These are phyloP conservation scores for Musa itinerans DNA, from an alignment of 176 grass and related monocot species.

Conservation along the genomic window DNA sequence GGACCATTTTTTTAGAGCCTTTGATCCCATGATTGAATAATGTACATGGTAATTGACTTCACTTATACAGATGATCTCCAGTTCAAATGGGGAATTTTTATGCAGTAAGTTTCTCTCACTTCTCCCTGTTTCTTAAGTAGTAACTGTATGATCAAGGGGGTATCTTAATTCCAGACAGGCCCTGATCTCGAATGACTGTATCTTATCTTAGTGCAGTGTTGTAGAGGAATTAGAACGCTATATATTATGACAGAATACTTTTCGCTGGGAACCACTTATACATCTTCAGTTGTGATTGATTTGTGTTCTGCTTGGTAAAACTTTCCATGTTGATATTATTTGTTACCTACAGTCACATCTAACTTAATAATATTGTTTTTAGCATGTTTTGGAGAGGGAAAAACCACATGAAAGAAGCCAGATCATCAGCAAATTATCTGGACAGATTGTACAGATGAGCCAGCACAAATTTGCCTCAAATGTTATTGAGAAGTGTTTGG, in stretches of 20 bases:
- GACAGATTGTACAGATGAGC: constrained; percentile 82
- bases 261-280: background rate
- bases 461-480: constrained; percentile 96
- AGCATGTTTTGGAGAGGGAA: constrained; percentile 94
- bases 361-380: constrained; percentile 9
- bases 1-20: no score
- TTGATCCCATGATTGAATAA: no score
- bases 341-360: background rate
- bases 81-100: no score
- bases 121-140: no score
- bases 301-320: background rate
- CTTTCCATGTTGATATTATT: background rate
- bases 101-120: no score
- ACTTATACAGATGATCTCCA: no score
- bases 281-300: background rate
- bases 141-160: no score
- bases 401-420: constrained; percentile 53
- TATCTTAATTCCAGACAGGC: background rate
- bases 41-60: no score
- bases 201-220: background rate
- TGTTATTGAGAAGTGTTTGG: constrained; percentile 93
- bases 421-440: constrained; percentile 79
- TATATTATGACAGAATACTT: background rate
- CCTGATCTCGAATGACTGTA: background rate
- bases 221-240: background rate